These are phyloP conservation scores for Fusarium pseudocircinatum DNA, from an alignment of 2,329 filamentous ascomycete species.

Conservation along the genomic window DNA sequence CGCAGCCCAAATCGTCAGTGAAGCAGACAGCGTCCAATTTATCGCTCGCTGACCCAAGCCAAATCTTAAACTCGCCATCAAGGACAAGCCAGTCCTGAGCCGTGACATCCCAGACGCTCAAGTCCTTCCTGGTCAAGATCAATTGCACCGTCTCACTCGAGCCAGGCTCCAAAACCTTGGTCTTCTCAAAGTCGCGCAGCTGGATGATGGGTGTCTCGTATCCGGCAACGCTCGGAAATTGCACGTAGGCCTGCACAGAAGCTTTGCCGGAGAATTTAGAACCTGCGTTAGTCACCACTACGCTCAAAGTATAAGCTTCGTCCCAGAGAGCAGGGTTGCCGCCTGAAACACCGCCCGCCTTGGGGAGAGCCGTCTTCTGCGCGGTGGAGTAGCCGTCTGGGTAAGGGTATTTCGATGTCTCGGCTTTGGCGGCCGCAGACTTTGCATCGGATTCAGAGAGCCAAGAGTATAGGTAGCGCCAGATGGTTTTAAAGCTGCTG, in stretches of 20 bases:
- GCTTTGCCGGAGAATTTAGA: constrained; percentile 54
- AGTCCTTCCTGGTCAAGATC: constrained; percentile 70
- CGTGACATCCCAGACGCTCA: constrained; percentile 77
- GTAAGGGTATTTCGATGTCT: constrained; percentile 64
- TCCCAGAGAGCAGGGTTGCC: constrained; percentile 75
- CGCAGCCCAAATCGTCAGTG: constrained; percentile 44
- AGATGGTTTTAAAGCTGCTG: constrained; percentile 64
- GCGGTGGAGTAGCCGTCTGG: constrained; percentile 70
- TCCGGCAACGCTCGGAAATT: constrained; percentile 49
- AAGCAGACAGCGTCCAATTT: constrained; percentile 46
- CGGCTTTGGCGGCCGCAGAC: constrained; percentile 51
- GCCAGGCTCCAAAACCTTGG: constrained; percentile 62
- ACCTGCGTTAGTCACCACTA: constrained; percentile 65
- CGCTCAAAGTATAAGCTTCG: constrained; percentile 52
- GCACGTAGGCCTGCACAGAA: constrained; percentile 58
- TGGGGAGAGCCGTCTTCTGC: constrained; percentile 54
- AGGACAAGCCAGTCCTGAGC: constrained; percentile 74
- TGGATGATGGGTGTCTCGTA: constrained; percentile 73
- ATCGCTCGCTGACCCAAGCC: constrained; percentile 53
- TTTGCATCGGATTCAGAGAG: constrained; percentile 56
- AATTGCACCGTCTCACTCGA: constrained; percentile 65
- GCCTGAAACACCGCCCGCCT: constrained; percentile 74
- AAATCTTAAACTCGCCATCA: constrained; percentile 51
- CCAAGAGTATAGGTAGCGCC: constrained; percentile 77
- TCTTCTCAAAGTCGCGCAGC: constrained; percentile 79